These are phyloP conservation scores for Colletotrichum sp. DNA, from an alignment of 2,329 filamentous ascomycete genomes.

Conservation along the genomic window DNA sequence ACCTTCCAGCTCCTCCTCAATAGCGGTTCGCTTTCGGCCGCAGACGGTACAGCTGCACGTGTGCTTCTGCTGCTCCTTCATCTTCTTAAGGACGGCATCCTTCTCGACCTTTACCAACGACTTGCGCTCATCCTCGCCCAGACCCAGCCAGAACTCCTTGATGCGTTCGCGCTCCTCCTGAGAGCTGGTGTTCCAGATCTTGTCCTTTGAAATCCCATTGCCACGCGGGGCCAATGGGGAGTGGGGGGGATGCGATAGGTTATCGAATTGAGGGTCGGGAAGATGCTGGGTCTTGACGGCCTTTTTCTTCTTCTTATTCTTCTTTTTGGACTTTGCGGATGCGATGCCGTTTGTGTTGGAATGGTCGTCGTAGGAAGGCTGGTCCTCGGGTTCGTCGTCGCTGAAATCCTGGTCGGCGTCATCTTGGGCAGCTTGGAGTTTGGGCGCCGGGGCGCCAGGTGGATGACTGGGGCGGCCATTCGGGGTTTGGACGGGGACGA, in stretches of 20 bases:
- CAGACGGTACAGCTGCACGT: constrained; percentile 98
- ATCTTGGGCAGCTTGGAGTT: constrained; percentile 41
- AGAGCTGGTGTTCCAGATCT: constrained; percentile 97
- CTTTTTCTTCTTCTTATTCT: constrained; percentile 67
- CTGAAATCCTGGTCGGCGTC: constrained; percentile 62
- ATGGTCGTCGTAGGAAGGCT: constrained; percentile 44
- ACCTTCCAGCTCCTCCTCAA: constrained; percentile 96
- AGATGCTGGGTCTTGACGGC: constrained; percentile 31
- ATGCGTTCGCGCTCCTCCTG: constrained; percentile 96
- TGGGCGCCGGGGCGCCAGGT: constrained; percentile 28
- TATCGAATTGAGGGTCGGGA: constrained; percentile 36
- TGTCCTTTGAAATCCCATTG: constrained; percentile 70
- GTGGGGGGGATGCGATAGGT: constrained; percentile 24
- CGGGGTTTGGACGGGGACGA: constrained; percentile 28
- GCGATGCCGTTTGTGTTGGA: constrained; percentile 32
- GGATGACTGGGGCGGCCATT: constrained; percentile 48
- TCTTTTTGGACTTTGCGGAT: constrained; percentile 69
- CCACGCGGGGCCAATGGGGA: constrained; percentile 36
- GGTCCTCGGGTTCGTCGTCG: constrained; percentile 55
- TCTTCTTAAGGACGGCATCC: constrained; percentile 95
- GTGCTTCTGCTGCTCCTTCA: constrained; percentile 99
- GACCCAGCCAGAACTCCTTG: constrained; percentile 95
- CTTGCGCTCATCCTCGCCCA: constrained; percentile 93
- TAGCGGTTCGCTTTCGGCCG: constrained; percentile 92
- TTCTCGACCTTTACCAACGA: constrained; percentile 98